A percentile compares a stretch with the other conserved stretches of the same genome.
Evolutionary conservation across 1,139 yeast species (phyloP).

Genomic region (Yamadazyma oceani): DNA sequence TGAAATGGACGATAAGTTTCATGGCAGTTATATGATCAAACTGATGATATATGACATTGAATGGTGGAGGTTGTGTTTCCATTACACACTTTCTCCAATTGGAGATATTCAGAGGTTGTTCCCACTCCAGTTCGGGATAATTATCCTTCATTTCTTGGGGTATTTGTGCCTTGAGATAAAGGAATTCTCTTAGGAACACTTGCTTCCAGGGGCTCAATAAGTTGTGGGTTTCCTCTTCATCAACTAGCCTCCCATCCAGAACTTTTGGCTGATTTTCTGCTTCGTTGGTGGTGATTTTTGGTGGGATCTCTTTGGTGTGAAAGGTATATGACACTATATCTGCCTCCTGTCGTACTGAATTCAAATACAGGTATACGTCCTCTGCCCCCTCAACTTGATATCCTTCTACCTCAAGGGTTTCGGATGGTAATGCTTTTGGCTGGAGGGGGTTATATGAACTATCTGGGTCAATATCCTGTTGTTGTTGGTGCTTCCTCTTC

Average conservation of each 20-base stretch:
- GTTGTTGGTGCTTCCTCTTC: not conserved
- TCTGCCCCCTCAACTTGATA: constrained; percentile 8
- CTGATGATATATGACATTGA: constrained; percentile 19
- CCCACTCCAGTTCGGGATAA: constrained; percentile 6
- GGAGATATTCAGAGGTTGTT: constrained; percentile 27
- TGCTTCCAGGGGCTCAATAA: constrained; percentile 5
- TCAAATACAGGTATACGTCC: constrained; percentile 28
- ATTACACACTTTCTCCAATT: constrained; percentile 34
- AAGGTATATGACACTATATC: constrained; percentile 7
- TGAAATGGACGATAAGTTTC: constrained; percentile 34
- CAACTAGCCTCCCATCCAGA: no score
- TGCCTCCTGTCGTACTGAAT: constrained; percentile 33
- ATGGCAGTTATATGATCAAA: constrained; percentile 36
- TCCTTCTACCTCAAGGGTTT: constrained; percentile 6
- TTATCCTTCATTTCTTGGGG: no score
- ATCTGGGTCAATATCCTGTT: not conserved
- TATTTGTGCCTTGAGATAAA: constrained; percentile 14
- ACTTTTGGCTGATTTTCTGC: no score
- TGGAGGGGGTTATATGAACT: not conserved
- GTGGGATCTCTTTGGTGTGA: constrained; percentile 1
- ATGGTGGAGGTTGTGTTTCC: constrained; percentile 29
- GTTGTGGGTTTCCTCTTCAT: no score
- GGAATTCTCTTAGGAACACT: constrained; percentile 10
- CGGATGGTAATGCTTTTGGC: not conserved
- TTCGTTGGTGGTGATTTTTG: not conserved